Base-by-base conservation (phyloP, 768 basidiomycete species). In the Arthromyces matolae region DNA sequence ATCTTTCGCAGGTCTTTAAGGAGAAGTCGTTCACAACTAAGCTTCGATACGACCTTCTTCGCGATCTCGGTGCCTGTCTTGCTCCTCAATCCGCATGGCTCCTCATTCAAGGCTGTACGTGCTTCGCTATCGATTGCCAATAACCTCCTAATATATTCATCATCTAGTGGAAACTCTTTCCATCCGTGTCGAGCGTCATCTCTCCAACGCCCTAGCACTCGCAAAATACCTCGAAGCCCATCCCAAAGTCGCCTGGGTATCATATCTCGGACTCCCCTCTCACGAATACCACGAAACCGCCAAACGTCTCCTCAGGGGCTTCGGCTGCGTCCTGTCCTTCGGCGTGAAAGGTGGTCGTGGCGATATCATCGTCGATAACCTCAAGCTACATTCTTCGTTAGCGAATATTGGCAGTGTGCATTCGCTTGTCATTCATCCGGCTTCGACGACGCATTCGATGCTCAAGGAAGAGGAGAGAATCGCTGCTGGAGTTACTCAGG, bases 261-360 rank as follows among this genome's bases (percentile, higher is more conserved):
- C 75, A 0, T 87, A 86, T 54, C 69, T 78, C 25, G 86, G 86
- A 0, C 71, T 84, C 1, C 52, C 59, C 27, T 63, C 50, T 4
- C 86, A 86, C 59, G 52, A 67, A 0, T 78, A 74, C 37, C 76
- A 87, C 59, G 61, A 63, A 31, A 58, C 64, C 9, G 83, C 81
- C 8, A 69, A 71, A 51, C 56, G 65, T 36, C 55, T 76, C 8
- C 63, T 84, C 33, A 64, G 66, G 42, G 60, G 65, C 3, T 85
- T 67, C 42, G 80, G 84, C 5, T 83, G 83, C 13, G 72, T 87
- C 52, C 59, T 86, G 38, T 80, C 68, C 64, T 85, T 86, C 52
- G 86, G 84, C 7, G 62, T 84, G 38, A 77, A 77, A 55, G 80
- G 79, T 14, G 66, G 42, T 9, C 45, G 45, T 9, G 52, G 66